phyloP scores from a whole-genome alignment of 176 grass and related monocot genomes.

The Oryza australiensis region DNA sequence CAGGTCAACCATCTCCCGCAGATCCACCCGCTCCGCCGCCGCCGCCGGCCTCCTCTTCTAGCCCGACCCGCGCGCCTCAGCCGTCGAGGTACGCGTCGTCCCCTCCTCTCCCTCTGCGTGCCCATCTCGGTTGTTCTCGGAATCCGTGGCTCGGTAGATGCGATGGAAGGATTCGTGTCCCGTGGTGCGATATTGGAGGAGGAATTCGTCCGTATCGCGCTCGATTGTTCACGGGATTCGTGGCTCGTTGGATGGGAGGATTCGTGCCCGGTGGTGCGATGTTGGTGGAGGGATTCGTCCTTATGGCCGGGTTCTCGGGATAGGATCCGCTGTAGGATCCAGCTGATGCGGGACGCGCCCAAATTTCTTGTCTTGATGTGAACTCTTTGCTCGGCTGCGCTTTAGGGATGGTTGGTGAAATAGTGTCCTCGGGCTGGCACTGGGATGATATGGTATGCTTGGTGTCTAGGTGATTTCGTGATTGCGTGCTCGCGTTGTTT shows the following conservation, averaged over 20 bases:
- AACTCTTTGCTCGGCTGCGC: not conserved
- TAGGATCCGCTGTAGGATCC: not conserved
- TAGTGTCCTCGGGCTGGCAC: not conserved
- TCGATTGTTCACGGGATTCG: not conserved
- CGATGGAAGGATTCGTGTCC: not conserved
- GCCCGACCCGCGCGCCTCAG: not conserved
- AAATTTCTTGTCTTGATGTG: not conserved
- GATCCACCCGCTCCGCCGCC: conserved; percentile 42
- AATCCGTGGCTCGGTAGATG: not conserved
- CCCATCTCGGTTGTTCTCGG: not conserved
- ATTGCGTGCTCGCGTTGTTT: not conserved
- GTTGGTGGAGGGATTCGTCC: not conserved
- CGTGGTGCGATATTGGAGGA: not conserved
- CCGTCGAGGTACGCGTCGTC: conserved; percentile 23
- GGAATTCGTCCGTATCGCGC: not conserved
- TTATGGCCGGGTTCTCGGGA: not conserved
- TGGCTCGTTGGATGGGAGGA: not conserved
- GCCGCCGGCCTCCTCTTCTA: conserved; percentile 31
- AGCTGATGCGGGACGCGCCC: not conserved
- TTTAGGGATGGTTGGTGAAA: not conserved
- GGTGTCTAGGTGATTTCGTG: no score
- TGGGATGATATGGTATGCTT: not conserved
- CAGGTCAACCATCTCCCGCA: conserved; percentile 17
- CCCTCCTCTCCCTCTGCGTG: not conserved
- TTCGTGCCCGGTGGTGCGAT: not conserved